Evolutionary conservation across 768 basidiomycete genomes (phyloP).

Genomic region (Daedalea quercina): DNA sequence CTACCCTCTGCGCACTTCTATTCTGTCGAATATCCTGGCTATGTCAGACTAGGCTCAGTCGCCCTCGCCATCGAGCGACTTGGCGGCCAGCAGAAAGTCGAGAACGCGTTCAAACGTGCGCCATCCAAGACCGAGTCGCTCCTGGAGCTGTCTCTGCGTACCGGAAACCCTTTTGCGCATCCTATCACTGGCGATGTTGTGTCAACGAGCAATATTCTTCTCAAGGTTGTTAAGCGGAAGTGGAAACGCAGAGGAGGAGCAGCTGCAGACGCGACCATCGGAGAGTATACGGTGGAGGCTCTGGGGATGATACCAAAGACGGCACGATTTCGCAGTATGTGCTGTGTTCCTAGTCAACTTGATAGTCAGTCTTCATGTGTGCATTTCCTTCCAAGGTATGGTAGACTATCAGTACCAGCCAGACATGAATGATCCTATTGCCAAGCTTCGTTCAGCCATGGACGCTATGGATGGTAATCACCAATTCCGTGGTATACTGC

Average conservation of each 20-base stretch:
- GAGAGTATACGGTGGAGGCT: constrained; percentile 70
- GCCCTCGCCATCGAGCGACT: constrained; percentile 56
- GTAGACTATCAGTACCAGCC: constrained; percentile 90
- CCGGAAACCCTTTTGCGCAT: constrained; percentile 73
- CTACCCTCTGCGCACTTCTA: constrained; percentile 60
- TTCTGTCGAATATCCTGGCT: constrained; percentile 89
- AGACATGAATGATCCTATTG: constrained; percentile 59
- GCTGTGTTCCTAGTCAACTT: not conserved
- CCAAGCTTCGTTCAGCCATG: constrained; percentile 67
- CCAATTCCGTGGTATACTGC: not conserved
- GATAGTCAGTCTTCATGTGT: not conserved
- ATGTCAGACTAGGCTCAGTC: constrained; percentile 58
- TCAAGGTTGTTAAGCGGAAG: constrained; percentile 77
- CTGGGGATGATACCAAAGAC: constrained; percentile 77
- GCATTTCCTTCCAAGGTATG: constrained; percentile 53
- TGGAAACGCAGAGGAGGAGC: constrained; percentile 33
- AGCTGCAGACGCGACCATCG: constrained; percentile 31
- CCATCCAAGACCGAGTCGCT: constrained; percentile 55
- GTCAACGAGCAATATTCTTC: constrained; percentile 69
- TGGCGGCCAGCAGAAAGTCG: constrained; percentile 65
- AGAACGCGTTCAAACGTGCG: constrained; percentile 69
- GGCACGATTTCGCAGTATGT: constrained; percentile 84
- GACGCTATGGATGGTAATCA: constrained; percentile 73
- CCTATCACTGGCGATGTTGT: constrained; percentile 80
- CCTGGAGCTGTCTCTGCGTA: constrained; percentile 72